Base-by-base conservation (phyloP, 768 basidiomycete genomes). In the Nidularia sp. region DNA sequence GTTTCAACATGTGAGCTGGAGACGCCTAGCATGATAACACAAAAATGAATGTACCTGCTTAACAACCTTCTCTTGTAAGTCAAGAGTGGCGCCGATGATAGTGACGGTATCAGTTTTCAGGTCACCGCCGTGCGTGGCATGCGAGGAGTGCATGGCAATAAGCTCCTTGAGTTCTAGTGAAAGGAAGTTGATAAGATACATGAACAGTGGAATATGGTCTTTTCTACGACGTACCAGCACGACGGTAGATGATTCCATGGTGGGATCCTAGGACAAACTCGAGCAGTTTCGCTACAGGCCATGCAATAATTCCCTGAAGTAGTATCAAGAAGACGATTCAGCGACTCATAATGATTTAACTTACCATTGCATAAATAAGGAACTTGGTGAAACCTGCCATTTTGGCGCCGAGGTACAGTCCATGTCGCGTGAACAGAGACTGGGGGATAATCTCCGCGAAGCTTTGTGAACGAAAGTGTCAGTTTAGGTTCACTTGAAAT, bases 371-470 rank as follows among this genome's bases (percentile, higher is more conserved):
- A 70, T 82, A 88, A 2, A 94, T 87, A 34, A 95, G 68, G 34
- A 78, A 57, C 35, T 75, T 80, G 1, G 88, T 86, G 41, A 87
- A 77, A 0, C 76, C 74, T 0, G 87, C 92, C 86, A 91, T 89
- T 62, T 90, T 89, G 6, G 92, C 90, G 34, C 93, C 92, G 45
- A 96, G 80, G 59, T 87, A 90, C 4, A 95, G 78, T 18, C 93
- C 93, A 72, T 93, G 87, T 35, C 93, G 87, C 18, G 90, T 90
- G 67, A 90, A 96, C n/a, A 95, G 73, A 1, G 90, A 90, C 62
- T 96, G 93, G 0, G 93, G 93, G 55, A 95, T 94, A 56, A 95
- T 91, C 70, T 95, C 92, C 25, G 92, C 74, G 65, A 94, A 95
- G 53, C 91, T 94, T 59, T 35, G 51, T 39, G 42, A 46, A 36